A percentile compares a stretch with the other conserved stretches of the same genome.
Conservation (phyloP, 208 protist genomes). For the Trypanosoma boissoni region DNA sequence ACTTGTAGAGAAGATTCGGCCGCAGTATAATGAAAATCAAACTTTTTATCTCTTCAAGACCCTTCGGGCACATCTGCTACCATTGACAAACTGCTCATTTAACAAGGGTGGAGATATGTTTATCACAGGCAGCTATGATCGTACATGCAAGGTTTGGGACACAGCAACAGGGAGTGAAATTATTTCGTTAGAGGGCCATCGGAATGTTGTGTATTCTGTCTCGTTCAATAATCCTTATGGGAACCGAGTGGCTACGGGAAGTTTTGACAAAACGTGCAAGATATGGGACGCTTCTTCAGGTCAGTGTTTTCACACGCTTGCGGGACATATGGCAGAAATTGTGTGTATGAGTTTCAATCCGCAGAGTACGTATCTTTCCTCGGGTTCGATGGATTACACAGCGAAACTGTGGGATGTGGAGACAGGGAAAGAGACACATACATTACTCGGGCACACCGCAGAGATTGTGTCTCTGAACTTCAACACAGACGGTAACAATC, state of each 20-base stretch:
- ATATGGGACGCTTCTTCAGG: conserved; percentile 92
- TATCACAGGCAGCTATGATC: conserved; percentile 95
- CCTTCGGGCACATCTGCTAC: conserved; percentile 94
- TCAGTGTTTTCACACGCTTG: conserved; percentile 88
- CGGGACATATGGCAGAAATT: conserved; percentile 94
- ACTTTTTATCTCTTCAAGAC: conserved; percentile 95
- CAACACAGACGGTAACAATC: conserved; percentile 83
- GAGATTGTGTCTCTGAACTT: conserved; percentile 94
- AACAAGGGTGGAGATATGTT: conserved; percentile 95
- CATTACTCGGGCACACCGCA: conserved; percentile 90
- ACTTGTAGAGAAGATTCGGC: conserved; percentile 84
- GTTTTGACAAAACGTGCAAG: conserved; percentile 96
- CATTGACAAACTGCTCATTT: conserved; percentile 96
- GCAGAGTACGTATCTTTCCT: conserved; percentile 88
- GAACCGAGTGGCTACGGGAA: conserved; percentile 93
- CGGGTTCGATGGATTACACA: conserved; percentile 95
- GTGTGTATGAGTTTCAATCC: conserved; percentile 95
- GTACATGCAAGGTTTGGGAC: conserved; percentile 96
- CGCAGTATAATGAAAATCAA: conserved; percentile 63
- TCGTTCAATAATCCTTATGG: conserved; percentile 96
- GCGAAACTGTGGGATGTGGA: conserved; percentile 94
- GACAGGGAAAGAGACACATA: conserved; percentile 86
- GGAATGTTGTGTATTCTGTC: conserved; percentile 95
- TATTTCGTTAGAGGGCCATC: conserved; percentile 92
- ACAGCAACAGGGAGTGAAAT: conserved; percentile 91